These are phyloP conservation scores for Mortierella sp. DNA, from an alignment of 371 early-diverging fungal genomes.

Conservation along the genomic window DNA sequence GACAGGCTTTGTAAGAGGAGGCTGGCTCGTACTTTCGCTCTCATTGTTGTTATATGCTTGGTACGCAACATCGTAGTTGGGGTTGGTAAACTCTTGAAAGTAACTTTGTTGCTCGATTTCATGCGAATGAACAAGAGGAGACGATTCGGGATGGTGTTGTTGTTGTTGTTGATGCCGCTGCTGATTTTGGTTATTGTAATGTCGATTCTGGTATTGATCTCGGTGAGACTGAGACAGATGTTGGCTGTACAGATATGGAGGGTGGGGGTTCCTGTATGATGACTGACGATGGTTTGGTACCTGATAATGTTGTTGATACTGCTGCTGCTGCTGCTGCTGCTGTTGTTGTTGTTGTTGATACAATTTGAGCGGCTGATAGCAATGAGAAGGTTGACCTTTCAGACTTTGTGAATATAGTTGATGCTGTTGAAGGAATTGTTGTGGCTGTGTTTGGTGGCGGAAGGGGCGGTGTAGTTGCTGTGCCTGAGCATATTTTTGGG, in stretches of 20 bases:
- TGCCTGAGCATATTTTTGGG: neutral
- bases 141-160: neutral
- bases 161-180: conserved; percentile 8
- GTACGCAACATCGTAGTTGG: neutral
- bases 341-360: conserved; percentile 3
- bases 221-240: neutral
- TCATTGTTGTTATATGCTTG: neutral
- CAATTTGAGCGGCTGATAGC: neutral
- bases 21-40: neutral
- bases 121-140: neutral
- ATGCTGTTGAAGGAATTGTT: conserved; percentile 1
- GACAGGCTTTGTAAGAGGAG: neutral
- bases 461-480: neutral
- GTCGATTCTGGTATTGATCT: neutral
- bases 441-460: neutral
- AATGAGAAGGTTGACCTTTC: neutral
- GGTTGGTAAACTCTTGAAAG: conserved; percentile 1
- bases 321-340: neutral
- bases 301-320: neutral
- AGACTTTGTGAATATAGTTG: neutral
- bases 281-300: neutral
- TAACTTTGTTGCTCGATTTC: neutral
- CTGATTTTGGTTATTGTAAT: conserved; percentile 1
- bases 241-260: neutral
- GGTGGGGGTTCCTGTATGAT: neutral